These are phyloP conservation scores for Aspergillus pseudonomiae DNA, from an alignment of 2,329 filamentous ascomycete genomes.

Conservation along the genomic window DNA sequence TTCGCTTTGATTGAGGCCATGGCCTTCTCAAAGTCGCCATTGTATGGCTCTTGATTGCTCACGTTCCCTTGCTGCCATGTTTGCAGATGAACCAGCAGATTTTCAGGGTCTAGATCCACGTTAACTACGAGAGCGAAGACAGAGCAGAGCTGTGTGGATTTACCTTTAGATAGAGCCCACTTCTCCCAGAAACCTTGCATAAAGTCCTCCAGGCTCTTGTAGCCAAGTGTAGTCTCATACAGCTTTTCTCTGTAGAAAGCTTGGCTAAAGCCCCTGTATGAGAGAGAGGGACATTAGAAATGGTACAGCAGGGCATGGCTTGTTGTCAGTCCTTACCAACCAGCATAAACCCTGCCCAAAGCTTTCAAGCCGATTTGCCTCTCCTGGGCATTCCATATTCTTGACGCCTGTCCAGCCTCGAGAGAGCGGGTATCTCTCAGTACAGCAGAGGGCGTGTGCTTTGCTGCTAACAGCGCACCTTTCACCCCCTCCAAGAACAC, in stretches of 20 bases:
- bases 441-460: constrained; percentile 57
- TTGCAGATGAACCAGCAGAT: constrained; percentile 72
- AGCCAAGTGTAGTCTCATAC: constrained; percentile 67
- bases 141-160: neutral
- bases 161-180: constrained; percentile 70
- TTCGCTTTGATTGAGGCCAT: constrained; percentile 73
- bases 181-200: constrained; percentile 75
- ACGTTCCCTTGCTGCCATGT: constrained; percentile 79
- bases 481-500: constrained; percentile 70
- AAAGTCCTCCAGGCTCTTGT: constrained; percentile 71
- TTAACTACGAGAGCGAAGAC: neutral
- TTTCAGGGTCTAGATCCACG: constrained; percentile 63
- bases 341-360: constrained; percentile 74
- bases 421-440: constrained; percentile 50
- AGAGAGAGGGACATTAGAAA: neutral
- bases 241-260: constrained; percentile 74
- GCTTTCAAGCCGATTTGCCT: constrained; percentile 66
- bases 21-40: constrained; percentile 66
- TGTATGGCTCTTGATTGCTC: constrained; percentile 69
- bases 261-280: constrained; percentile 70
- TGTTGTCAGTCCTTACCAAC: constrained; percentile 52
- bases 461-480: constrained; percentile 60
- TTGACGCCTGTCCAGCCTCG: constrained; percentile 41
- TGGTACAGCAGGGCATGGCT: neutral
- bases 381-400: constrained; percentile 58